Evolutionary conservation across 768 basidiomycete species (phyloP).

Genomic region (Phaeotremella fagi): DNA sequence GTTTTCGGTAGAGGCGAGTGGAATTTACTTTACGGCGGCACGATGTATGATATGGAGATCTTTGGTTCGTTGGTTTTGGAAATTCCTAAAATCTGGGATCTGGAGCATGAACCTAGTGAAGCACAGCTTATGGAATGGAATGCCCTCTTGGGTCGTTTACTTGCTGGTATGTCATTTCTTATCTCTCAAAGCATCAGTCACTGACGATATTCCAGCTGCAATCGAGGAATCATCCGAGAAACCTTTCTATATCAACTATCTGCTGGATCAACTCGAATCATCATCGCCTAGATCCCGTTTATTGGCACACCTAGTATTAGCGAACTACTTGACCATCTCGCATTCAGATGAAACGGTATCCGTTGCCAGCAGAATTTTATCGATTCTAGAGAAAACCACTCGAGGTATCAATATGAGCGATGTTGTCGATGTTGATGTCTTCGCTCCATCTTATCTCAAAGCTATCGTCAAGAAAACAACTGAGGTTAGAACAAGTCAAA

Average conservation of each 20-base stretch:
- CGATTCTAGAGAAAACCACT: slow-evolving; percentile 4
- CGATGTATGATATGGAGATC: slow-evolving; percentile 1
- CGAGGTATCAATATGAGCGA: slow-evolving; percentile 1
- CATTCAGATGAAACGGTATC: slow-evolving; percentile 61
- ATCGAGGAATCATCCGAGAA: slow-evolving; percentile 57
- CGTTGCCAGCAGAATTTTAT: slow-evolving; percentile 50
- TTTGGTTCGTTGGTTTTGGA: slow-evolving; percentile 6
- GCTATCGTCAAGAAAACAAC: slow-evolving; percentile 25
- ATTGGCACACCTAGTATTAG: slow-evolving; percentile 61
- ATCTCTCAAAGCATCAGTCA: not conserved
- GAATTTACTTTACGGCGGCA: slow-evolving; percentile 52
- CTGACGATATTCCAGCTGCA: slow-evolving; percentile 54
- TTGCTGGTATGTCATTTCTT: slow-evolving; percentile 57
- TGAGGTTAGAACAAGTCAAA: slow-evolving; percentile 22
- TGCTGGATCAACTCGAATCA: slow-evolving; percentile 58
- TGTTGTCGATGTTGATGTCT: slow-evolving; percentile 2
- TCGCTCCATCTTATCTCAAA: slow-evolving; percentile 8
- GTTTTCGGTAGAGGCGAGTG: slow-evolving; percentile 66
- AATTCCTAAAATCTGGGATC: slow-evolving; percentile 9
- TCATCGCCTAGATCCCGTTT: slow-evolving; percentile 56
- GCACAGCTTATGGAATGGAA: not conserved
- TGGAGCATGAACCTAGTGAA: not conserved
- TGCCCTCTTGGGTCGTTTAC: slow-evolving; percentile 51
- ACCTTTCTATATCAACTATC: slow-evolving; percentile 51
- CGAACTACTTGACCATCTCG: slow-evolving; percentile 58